Percentiles rank a stretch among this genome's conserved stretches.
Evolutionary conservation across 2,329 filamentous ascomycete genomes (phyloP).

Genomic region (Pseudogymnoascus sp.): DNA sequence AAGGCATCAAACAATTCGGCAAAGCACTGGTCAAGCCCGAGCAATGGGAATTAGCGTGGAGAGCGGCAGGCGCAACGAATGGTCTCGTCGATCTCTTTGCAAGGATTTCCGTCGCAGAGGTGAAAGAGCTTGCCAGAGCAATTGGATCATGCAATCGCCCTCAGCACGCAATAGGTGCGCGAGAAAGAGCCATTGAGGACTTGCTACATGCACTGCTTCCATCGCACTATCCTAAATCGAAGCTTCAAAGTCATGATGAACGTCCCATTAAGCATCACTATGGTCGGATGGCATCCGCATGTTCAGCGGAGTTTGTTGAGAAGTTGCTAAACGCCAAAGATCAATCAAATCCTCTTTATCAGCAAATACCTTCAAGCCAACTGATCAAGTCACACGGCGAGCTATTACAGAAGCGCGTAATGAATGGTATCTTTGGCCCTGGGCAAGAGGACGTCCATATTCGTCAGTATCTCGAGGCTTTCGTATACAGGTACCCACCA

Average conservation of each 20-base stretch:
- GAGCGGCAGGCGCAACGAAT: constrained; percentile 10
- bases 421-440: constrained; percentile 10
- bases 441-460: not conserved
- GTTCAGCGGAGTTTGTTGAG: constrained; percentile 9
- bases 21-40: constrained; percentile 10
- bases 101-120: constrained; percentile 11
- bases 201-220: constrained; percentile 13
- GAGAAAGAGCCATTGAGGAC: constrained; percentile 12
- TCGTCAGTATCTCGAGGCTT: constrained; percentile 10
- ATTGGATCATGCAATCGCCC: constrained; percentile 10
- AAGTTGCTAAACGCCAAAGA: constrained; percentile 11
- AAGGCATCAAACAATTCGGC: constrained; percentile 13
- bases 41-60: constrained; percentile 13
- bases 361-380: not conserved
- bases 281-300: constrained; percentile 10
- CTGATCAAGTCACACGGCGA: constrained; percentile 8
- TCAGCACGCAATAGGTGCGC: not conserved
- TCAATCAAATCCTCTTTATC: constrained; percentile 13
- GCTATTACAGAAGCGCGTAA: constrained; percentile 10
- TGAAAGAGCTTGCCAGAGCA: constrained; percentile 7
- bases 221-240: constrained; percentile 12
- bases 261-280: constrained; percentile 13
- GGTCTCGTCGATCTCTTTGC: constrained; percentile 10
- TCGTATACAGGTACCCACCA: constrained; percentile 9
- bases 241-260: constrained; percentile 10